Base-by-base conservation (phyloP, 2,329 filamentous ascomycete species). In the Sporothrix dimorphospora region DNA sequence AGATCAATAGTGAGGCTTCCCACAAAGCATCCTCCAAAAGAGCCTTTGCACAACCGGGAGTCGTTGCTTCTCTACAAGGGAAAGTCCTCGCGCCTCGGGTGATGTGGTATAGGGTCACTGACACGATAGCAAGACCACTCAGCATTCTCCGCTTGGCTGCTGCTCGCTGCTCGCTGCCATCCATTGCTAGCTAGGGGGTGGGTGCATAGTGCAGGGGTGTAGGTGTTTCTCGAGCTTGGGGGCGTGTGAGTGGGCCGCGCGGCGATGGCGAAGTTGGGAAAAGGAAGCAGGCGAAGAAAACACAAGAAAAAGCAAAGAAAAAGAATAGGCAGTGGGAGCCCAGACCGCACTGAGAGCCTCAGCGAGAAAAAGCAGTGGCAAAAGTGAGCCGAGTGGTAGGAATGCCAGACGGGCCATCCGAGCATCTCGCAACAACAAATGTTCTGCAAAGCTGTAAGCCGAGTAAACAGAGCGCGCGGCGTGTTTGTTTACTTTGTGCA, bases 161-260 rank as follows among this genome's bases (percentile, higher is more conserved):
- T 45, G n/a, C 38, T 45, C 38, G 14, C 40, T 47, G 19, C 45
- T n/a, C 16, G n/a, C 38, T 14, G 38, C 14, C n/a, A 42, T 63
- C 16, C 40, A n/a, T 49, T 24, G 38, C 7, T 30, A 70, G 57
- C 57, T 71, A 67, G 70, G 70, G 59, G 24, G 42, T 49, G 42
- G 42, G 61, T 49, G 61, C 61, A 66, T 47, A 66, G 61, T 67
- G 59, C 61, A 55, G 51, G 70, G 67, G 49, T 51, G 59, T 67
- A 34, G 38, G n/a, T 59, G 70, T 57, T 40, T 65, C 42, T 70
- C 24, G 24, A 53, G 30, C 53, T 16, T 63, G 19, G 53, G 34
- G 16, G 12, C 38, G 47, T 71, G 69, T 67, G 38, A 24, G 61
- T 66, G 70, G 49, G 40, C 14, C 53, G 40, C 24, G 38, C 27